Conservation (phyloP, 2,329 filamentous ascomycete species). For the Verticillium zaregamsianum region DNA sequence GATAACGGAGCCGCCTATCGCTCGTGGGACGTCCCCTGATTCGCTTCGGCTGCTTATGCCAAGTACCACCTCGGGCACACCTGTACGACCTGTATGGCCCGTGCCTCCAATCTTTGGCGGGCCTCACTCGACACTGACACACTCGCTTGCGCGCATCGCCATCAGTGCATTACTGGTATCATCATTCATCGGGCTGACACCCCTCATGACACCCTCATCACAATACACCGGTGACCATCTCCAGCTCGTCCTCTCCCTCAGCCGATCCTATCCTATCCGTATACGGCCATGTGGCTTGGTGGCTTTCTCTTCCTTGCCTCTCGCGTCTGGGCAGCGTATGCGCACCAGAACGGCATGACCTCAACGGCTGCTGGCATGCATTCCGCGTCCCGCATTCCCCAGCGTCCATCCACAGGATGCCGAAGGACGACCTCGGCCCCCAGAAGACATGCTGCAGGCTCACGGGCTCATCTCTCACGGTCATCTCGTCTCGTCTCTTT, state of each 20-base stretch:
- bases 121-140: not conserved
- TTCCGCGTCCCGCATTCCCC: not conserved
- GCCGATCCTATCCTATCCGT: not conserved
- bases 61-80: not conserved
- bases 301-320: not conserved
- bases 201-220: not conserved
- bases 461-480: not conserved
- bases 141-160: not conserved
- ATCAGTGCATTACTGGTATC: not conserved
- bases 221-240: not conserved
- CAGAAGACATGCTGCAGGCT: not conserved
- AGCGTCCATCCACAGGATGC: not conserved
- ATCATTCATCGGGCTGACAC: not conserved
- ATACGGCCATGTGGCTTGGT: not conserved
- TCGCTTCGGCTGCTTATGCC: not conserved
- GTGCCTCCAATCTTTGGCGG: not conserved
- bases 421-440: not conserved
- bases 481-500: not conserved
- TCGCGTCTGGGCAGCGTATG: not conserved
- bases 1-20: constrained; percentile 2
- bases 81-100: not conserved
- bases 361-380: not conserved
- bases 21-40: not conserved
- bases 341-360: not conserved
- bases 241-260: not conserved